These are phyloP conservation scores for Aspergillus bertholletiae DNA, from an alignment of 495 filamentous ascomycete genomes.

Conservation along the genomic window DNA sequence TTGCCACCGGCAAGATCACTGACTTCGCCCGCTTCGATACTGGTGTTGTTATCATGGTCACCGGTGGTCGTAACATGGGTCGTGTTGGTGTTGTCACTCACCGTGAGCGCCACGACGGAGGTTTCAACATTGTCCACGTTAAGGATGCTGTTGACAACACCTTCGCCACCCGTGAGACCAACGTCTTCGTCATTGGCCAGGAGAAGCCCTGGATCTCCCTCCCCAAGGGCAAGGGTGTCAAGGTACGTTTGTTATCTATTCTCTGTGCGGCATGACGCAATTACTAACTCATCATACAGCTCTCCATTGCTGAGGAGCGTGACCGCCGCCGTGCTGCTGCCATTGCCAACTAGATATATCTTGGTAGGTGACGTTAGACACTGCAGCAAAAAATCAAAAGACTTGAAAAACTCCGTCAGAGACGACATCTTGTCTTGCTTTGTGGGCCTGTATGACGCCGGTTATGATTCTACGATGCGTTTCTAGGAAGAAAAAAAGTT, in stretches of 20 bases:
- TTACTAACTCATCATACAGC: constrained; percentile 42
- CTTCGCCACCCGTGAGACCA: constrained; percentile 96
- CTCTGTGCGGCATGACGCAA: neutral
- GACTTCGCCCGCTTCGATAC: constrained; percentile 98
- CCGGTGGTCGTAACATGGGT: constrained; percentile 99
- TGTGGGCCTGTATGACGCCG: constrained; percentile 38
- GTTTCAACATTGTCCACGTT: constrained; percentile 99
- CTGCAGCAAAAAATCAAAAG: constrained; percentile 25
- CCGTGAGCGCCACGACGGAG: constrained; percentile 98
- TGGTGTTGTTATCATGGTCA: constrained; percentile 94
- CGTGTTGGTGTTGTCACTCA: constrained; percentile 99
- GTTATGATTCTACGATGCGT: constrained; percentile 19
- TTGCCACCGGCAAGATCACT: constrained; percentile 91
- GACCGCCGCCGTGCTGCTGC: constrained; percentile 85
- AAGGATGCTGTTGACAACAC: constrained; percentile 99
- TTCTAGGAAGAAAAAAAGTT: constrained; percentile 17
- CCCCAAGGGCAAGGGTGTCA: constrained; percentile 99
- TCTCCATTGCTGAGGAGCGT: constrained; percentile 96
- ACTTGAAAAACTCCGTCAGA: constrained; percentile 34
- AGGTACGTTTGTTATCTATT: constrained; percentile 47
- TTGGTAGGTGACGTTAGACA: constrained; percentile 26
- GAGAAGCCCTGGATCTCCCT: constrained; percentile 99
- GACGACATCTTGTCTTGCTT: constrained; percentile 42
- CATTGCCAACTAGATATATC: constrained; percentile 57
- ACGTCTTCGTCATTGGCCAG: constrained; percentile 96